Conservation (phyloP, 306 rosid species). For the Pueraria montana region DNA sequence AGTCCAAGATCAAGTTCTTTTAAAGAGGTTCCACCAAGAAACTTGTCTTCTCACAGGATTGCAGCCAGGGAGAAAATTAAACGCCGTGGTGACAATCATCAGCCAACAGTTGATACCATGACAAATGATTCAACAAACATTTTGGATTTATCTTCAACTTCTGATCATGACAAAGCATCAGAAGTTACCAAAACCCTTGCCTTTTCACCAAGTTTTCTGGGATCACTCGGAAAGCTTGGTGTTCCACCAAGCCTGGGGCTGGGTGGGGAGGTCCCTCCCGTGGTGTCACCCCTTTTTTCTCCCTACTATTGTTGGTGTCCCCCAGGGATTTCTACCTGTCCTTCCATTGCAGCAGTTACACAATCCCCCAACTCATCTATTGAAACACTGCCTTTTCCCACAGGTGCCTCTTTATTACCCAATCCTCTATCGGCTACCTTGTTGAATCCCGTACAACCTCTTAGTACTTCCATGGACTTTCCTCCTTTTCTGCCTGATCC, state of each 20-base stretch:
- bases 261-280: constrained; percentile 59
- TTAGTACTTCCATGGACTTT: constrained; percentile 65
- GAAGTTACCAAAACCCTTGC: constrained; percentile 50
- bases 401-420: constrained; percentile 78
- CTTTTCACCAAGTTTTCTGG: constrained; percentile 65
- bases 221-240: constrained; percentile 65
- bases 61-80: constrained; percentile 79
- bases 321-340: constrained; percentile 63
- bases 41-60: constrained; percentile 67
- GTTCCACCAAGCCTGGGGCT: constrained; percentile 57
- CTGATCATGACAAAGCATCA: constrained; percentile 57
- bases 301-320: constrained; percentile 98
- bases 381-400: constrained; percentile 60
- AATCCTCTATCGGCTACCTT: constrained; percentile 62
- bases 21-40: constrained; percentile 84
- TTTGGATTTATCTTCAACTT: constrained; percentile 49
- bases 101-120: constrained; percentile 58
- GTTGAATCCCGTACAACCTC: constrained; percentile 68
- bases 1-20: constrained; percentile 93
- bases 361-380: constrained; percentile 51
- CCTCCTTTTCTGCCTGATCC: constrained; percentile 89
- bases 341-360: constrained; percentile 59
- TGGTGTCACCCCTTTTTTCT: constrained; percentile 73
- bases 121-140: constrained; percentile 49
- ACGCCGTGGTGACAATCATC: constrained; percentile 68